These are phyloP conservation scores for Podila clonocystis DNA, from an alignment of 192 early-diverging fungal species.

Conservation along the genomic window DNA sequence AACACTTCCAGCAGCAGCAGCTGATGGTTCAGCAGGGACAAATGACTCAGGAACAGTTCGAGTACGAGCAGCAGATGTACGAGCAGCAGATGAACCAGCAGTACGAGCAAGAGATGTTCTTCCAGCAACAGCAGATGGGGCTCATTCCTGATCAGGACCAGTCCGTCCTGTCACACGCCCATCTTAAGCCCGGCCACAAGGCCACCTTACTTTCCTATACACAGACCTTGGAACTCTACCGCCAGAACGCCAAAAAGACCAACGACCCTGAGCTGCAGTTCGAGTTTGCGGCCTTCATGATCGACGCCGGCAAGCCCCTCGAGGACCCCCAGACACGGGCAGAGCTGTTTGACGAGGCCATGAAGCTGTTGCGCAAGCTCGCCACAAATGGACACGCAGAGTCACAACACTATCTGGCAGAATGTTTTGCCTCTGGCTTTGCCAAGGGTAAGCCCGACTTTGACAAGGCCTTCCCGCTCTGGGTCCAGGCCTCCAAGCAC, in stretches of 20 bases:
- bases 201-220: constrained; percentile 64
- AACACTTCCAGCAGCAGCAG: constrained; percentile 9
- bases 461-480: constrained; percentile 75
- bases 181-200: constrained; percentile 67
- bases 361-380: constrained; percentile 68
- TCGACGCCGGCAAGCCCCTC: constrained; percentile 64
- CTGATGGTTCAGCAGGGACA: constrained; percentile 13
- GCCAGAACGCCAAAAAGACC: constrained; percentile 73
- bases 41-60: constrained; percentile 30
- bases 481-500: constrained; percentile 76
- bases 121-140: neutral
- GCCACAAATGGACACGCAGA: constrained; percentile 68
- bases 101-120: constrained; percentile 7
- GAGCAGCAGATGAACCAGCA: constrained; percentile 25
- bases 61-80: constrained; percentile 32
- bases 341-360: constrained; percentile 76
- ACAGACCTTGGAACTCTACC: constrained; percentile 67
- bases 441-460: constrained; percentile 73
- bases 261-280: constrained; percentile 71
- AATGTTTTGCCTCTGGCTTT: constrained; percentile 74
- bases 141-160: constrained; percentile 13
- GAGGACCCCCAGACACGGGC: constrained; percentile 58
- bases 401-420: constrained; percentile 78
- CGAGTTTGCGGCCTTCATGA: constrained; percentile 75
- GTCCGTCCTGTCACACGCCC: constrained; percentile 58